phyloP scores from a whole-genome alignment of 495 filamentous ascomycete genomes.

The Chaetomium fimeti region DNA sequence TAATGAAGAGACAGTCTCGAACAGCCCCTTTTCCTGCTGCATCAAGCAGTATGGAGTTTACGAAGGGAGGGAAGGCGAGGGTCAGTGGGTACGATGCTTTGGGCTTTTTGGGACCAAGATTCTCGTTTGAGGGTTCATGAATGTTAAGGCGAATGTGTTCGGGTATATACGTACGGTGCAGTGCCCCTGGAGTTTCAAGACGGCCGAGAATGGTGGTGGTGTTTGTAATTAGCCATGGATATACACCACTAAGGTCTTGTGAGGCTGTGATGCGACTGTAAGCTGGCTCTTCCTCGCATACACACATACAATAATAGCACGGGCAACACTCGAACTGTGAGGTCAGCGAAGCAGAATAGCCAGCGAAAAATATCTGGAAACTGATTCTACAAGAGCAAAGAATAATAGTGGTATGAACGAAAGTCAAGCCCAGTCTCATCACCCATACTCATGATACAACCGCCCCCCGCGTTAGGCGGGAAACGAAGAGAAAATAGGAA shows the following conservation, averaged over 20 bases:
- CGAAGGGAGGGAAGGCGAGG: slow-evolving; percentile 36
- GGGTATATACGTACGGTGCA: not conserved
- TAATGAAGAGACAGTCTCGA: slow-evolving; percentile 30
- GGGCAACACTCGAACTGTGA: not conserved
- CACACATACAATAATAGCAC: not conserved
- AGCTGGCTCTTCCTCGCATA: not conserved
- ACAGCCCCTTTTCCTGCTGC: slow-evolving; percentile 60
- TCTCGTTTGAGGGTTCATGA: slow-evolving; percentile 10
- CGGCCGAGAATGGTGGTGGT: not conserved
- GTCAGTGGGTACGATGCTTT: slow-evolving; percentile 53
- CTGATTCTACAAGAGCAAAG: not conserved
- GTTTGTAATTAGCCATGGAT: not conserved
- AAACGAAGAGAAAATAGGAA: not conserved
- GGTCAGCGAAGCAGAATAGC: not conserved
- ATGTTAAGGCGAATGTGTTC: not conserved
- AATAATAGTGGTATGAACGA: slow-evolving; percentile 3
- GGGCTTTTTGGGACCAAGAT: slow-evolving; percentile 58
- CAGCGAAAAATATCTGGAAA: not conserved
- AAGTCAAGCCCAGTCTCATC: slow-evolving; percentile 1
- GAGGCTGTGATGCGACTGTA: not conserved
- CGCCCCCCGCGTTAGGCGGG: not conserved
- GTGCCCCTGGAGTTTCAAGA: not conserved
- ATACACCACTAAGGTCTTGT: not conserved
- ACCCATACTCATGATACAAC: slow-evolving; percentile 2
- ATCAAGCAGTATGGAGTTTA: slow-evolving; percentile 60